Base-by-base conservation (phyloP, 2,329 filamentous ascomycete species). In the Microdochium bolleyi region DNA sequence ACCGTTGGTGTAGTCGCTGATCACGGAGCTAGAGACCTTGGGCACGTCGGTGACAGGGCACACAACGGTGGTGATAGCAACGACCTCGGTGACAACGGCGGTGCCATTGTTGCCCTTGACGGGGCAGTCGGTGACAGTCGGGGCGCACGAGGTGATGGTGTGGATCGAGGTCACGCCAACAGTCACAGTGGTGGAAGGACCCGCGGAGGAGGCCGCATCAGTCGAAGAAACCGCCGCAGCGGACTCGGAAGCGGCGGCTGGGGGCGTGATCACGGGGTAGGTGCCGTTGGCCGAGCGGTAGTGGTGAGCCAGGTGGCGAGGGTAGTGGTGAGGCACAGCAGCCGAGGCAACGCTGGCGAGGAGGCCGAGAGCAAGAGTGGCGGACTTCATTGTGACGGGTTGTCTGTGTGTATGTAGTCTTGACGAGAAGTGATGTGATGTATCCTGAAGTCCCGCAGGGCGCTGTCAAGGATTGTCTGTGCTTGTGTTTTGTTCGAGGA, bases 51-150 rank as follows among this genome's bases (percentile, higher is more conserved):
- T 61, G 9, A 69, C 66, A 14, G 69, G 68, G 61, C 68, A 71
- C 50, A 70, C 59, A 16, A 64, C 68, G 16, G 67, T 70, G 51
- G 66, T 70, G 27, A 68, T 55, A 32, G 67, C 61, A 37, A 70
- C 61, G 44, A 68, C 64, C 60, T 69, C 63, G 19, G 69, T 70
- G 34, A 68, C 62, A 4, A 65, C 59, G 32, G 58, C 61, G 14
- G 62, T 59, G 41, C 60, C 60, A 49, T 59, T 50, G 49, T 56
- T 59, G 60, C 63, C 64, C 53, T 51, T 55, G 41, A 55, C 62
- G 16, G 65, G 65, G 64, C 64, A 67, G 64, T 67, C 64, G 10
- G 65, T 66, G 53, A 67, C 56, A n/a, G 63, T 64, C 37, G 65
- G 59, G 46, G 64, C 64, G 52, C 64, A 67, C 16, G 63, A 65